Conservation (phyloP, 2,329 filamentous ascomycete species). For the Penicillium brevicompactum region DNA sequence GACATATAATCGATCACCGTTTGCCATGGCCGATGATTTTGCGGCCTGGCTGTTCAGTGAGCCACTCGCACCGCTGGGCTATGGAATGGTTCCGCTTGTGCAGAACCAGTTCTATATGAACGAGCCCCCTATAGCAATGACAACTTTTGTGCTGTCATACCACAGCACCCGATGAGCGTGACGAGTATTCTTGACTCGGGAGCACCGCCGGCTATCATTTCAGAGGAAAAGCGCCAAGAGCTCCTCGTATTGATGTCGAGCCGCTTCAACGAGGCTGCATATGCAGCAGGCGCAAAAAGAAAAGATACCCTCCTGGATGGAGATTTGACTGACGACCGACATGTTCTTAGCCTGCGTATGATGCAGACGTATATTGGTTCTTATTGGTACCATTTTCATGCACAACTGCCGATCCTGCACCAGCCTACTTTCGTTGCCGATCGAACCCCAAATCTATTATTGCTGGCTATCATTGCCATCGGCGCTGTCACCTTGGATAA, state of each 20-base stretch:
- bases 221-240: constrained; percentile 83
- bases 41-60: constrained; percentile 82
- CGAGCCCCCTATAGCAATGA: constrained; percentile 51
- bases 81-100: constrained; percentile 46
- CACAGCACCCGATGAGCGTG: constrained; percentile 84
- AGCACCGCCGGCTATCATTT: constrained; percentile 76
- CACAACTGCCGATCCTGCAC: constrained; percentile 91
- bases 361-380: constrained; percentile 93
- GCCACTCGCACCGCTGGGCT: constrained; percentile 57
- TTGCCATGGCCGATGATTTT: constrained; percentile 85
- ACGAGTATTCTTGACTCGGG: constrained; percentile 81
- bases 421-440: constrained; percentile 91
- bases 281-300: constrained; percentile 71
- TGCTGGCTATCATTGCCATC: constrained; percentile 89
- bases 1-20: constrained; percentile 81
- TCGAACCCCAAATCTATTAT: constrained; percentile 77
- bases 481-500: constrained; percentile 89
- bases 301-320: constrained; percentile 79
- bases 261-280: constrained; percentile 78
- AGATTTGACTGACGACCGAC: constrained; percentile 64
- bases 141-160: constrained; percentile 51
- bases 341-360: constrained; percentile 81
- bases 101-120: constrained; percentile 55
- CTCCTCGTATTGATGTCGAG: constrained; percentile 79
- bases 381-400: constrained; percentile 94